Evolutionary conservation across 2,329 filamentous ascomycete genomes (phyloP).

Genomic region (Aureobasidium sp.): DNA sequence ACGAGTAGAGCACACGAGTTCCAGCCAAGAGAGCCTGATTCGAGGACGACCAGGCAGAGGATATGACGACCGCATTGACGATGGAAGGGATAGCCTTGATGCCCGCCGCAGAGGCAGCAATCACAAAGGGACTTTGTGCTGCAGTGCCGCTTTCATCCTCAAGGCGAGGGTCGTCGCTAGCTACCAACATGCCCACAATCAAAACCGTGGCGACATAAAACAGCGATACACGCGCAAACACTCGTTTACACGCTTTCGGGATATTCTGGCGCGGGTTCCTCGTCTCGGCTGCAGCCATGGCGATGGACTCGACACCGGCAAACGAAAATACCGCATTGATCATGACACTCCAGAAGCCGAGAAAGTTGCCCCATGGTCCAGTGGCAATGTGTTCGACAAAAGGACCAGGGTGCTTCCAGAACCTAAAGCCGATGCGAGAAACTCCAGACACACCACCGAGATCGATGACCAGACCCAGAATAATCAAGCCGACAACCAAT

Average conservation of each 20-base stretch:
- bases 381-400: conserved; percentile 35
- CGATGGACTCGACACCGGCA: conserved; percentile 68
- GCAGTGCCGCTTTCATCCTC: conserved; percentile 39
- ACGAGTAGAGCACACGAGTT: conserved; percentile 63
- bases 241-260: conserved; percentile 70
- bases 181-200: conserved; percentile 67
- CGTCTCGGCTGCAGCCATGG: conserved; percentile 73
- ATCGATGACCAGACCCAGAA: conserved; percentile 38
- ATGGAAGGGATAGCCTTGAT: conserved; percentile 59
- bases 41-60: conserved; percentile 70
- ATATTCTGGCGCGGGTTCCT: conserved; percentile 72
- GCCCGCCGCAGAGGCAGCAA: conserved; percentile 60
- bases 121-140: conserved; percentile 65
- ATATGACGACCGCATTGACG: conserved; percentile 65
- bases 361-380: conserved; percentile 34
- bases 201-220: conserved; percentile 72
- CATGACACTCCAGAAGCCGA: conserved; percentile 44
- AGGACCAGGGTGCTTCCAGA: conserved; percentile 39
- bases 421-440: conserved; percentile 38
- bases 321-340: conserved; percentile 74
- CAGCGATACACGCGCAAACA: conserved; percentile 73
- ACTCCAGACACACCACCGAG: conserved; percentile 37
- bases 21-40: conserved; percentile 74
- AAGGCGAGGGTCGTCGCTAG: conserved; percentile 51
- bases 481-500: conserved; percentile 39